Evolutionary conservation across 2,329 filamentous ascomycete species (phyloP), one percentile per base, ranked within the genome.

Genomic region (Stagonosporopsis vannaccii): DNA sequence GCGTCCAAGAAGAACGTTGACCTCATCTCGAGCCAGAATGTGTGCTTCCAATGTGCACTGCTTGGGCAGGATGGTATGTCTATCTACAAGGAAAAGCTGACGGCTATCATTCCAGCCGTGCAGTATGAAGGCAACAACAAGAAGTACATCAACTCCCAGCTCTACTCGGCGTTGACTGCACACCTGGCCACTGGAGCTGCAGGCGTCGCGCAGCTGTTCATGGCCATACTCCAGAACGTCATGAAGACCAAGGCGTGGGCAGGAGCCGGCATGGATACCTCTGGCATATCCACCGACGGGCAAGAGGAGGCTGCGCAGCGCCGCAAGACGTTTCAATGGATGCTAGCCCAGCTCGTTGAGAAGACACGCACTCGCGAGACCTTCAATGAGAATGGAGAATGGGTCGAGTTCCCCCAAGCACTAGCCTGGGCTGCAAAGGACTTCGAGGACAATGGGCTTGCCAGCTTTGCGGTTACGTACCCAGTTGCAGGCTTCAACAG

Each of bases 41-140:
- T 73, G 2, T 75, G 72, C 59, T 75, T 75, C 54, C 73, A 74
- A 47, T 75, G 73, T 49, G 69, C 70, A 8, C 59, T 72, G 3
- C 56, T 68, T 13, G 52, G 51, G 8, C 62, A 63, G 15, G 45
- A 36, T 6, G 62, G 63, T 6, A 61, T 49, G 42, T 74, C 73
- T 0, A 67, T 75, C 25, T 75, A 69, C 54, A 61, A 69, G 9
- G 73, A 75, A 51, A 35, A 59, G 3, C 43, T 75, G 6, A 61
- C 61, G 11, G 70, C 70, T 1, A 56, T 71, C 20, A 59, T 75
- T 19, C 72, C 72, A 3, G 55, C 66, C 11, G 53, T 75, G 9
- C 50, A 66, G 17, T 74, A 72, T 32, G 52, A 61, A 9, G 68
- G 60, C 2, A 60, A 32, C 25, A 75, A 74, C 58, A 74, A 70